Conservation (phyloP, 2,329 filamentous ascomycete species). For the Fusarium bactridioides region DNA sequence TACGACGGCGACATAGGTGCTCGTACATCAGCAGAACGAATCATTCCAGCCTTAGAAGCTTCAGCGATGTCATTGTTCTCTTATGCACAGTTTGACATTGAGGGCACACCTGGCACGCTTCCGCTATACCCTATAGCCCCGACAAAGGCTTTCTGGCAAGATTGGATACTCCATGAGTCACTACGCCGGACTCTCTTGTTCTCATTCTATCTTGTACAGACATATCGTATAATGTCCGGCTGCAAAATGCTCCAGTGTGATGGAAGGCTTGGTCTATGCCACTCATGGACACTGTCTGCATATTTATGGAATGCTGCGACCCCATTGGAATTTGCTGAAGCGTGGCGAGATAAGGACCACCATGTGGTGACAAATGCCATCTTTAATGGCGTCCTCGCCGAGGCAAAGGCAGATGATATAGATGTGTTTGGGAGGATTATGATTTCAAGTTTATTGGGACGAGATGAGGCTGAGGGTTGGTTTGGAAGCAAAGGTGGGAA, state of each 20-base stretch:
- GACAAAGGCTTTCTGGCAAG: conserved; percentile 56
- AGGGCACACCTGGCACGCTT: conserved; percentile 28
- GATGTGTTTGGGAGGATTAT: conserved; percentile 53
- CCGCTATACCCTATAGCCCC: conserved; percentile 49
- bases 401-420: conserved; percentile 52
- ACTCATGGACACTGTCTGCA: conserved; percentile 51
- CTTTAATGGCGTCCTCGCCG: conserved; percentile 40
- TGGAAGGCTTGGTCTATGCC: conserved; percentile 42
- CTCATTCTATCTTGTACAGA: conserved; percentile 54
- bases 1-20: conserved; percentile 59
- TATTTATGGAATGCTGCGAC: conserved; percentile 50
- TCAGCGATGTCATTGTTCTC: conserved; percentile 45
- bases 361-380: conserved; percentile 45
- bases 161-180: conserved; percentile 63
- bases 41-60: conserved; percentile 45
- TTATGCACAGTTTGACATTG: conserved; percentile 45
- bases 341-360: conserved; percentile 49
- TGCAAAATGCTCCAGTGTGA: conserved; percentile 39
- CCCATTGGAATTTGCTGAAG: conserved; percentile 48
- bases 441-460: conserved; percentile 43
- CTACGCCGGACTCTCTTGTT: conserved; percentile 60
- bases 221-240: conserved; percentile 48
- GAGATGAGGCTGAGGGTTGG: conserved; percentile 47
- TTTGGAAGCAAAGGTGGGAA: conserved; percentile 41
- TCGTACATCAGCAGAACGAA: conserved; percentile 49